Percentiles rank a stretch among this genome's conserved stretches.
phyloP scores from a whole-genome alignment of 345 rosid species.

The Carallia pectinifolia region DNA sequence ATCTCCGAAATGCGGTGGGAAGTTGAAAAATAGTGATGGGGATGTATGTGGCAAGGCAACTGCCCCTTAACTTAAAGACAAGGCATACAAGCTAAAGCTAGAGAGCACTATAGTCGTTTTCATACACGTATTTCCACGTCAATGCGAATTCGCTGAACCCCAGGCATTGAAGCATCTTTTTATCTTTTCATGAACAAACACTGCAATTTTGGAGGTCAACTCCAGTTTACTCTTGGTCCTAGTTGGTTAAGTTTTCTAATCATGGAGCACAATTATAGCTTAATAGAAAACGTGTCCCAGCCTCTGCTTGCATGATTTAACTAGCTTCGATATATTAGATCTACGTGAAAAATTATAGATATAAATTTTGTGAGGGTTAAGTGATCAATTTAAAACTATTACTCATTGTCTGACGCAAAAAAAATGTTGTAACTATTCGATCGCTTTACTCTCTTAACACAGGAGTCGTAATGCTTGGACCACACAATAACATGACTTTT shows the following conservation, averaged over 20 bases:
- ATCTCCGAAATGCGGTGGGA: neutral
- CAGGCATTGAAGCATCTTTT: too few relatives aligned
- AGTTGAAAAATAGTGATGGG: neutral
- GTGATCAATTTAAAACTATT: neutral
- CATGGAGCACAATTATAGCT: neutral
- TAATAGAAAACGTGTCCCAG: neutral
- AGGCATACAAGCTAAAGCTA: neutral
- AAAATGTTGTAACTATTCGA: neutral
- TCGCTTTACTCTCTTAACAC: neutral
- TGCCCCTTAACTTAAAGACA: neutral
- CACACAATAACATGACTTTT: neutral
- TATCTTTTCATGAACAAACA: neutral
- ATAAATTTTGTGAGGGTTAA: too few relatives aligned
- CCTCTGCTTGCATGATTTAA: too few relatives aligned
- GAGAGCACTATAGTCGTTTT: conserved; percentile 1
- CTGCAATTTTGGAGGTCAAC: neutral
- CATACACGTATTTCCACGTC: neutral
- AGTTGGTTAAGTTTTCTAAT: conserved; percentile 12
- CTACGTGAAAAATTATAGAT: too few relatives aligned
- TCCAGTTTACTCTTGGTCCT: neutral
- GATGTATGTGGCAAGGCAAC: neutral
- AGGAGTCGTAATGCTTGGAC: neutral
- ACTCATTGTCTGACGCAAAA: too few relatives aligned
- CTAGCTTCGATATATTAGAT: too few relatives aligned
- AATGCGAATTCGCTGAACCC: neutral